phyloP scores from a whole-genome alignment of 768 basidiomycete species.

The Nidula microcarpa region DNA sequence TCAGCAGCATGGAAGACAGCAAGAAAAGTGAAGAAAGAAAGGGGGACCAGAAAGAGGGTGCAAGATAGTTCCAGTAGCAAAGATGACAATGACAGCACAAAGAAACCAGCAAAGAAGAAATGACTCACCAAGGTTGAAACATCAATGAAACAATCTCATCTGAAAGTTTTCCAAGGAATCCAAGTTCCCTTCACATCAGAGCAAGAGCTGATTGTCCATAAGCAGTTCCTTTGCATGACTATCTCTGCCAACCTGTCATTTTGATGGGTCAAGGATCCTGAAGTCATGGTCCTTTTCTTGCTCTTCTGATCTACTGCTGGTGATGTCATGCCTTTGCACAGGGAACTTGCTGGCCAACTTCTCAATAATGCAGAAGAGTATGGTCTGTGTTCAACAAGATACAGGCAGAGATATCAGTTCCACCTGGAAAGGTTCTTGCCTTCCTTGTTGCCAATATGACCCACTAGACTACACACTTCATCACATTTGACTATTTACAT shows the following conservation, averaged over 20 bases:
- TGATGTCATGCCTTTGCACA: conserved; percentile 13
- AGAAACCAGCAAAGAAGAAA: conserved; percentile 7
- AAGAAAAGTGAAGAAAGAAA: conserved; percentile 6
- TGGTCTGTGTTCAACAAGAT: conserved; percentile 16
- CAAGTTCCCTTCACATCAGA: conserved; percentile 17
- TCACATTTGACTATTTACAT: conserved; percentile 15
- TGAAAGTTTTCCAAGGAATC: conserved; percentile 19
- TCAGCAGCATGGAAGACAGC: conserved; percentile 7
- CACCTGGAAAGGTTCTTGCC: conserved; percentile 13
- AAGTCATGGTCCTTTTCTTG: conserved; percentile 20
- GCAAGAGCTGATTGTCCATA: conserved; percentile 9
- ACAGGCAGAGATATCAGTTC: conserved; percentile 10
- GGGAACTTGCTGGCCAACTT: conserved; percentile 14
- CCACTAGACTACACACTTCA: conserved; percentile 20
- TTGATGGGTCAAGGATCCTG: conserved; percentile 20
- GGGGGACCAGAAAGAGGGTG: background rate
- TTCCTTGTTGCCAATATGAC: conserved; percentile 23
- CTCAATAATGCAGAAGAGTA: conserved; percentile 15
- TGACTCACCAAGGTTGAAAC: conserved; percentile 13
- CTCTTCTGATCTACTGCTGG: conserved; percentile 19
- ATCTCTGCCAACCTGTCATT: conserved; percentile 24
- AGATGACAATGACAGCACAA: background rate
- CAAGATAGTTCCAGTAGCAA: conserved; percentile 5
- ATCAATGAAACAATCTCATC: conserved; percentile 13
- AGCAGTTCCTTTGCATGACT: conserved; percentile 20